Evolutionary conservation across 2,329 filamentous ascomycete genomes (phyloP), one percentile per base, ranked within the genome.

Genomic region (Ophiobolus disseminans): DNA sequence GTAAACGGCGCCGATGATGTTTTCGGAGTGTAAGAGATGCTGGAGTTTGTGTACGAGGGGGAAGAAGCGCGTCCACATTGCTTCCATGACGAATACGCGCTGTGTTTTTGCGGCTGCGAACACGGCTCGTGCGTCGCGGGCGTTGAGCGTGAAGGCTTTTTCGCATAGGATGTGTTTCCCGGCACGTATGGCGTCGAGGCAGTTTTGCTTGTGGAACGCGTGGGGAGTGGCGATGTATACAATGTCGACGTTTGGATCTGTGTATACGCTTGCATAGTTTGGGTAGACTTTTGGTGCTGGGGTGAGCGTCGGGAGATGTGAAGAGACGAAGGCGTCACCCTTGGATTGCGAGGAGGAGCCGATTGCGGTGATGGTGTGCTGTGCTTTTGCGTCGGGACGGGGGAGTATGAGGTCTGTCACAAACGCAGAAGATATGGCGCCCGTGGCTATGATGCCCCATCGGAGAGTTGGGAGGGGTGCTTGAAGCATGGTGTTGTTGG

Each of bases 81-180:
- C 82, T 45, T 69, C 66, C 66, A 69, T 69, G 13, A 69, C 40
- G 40, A 68, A 67, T 9, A 69, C 55, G 67, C 72, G 70, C 47
- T 90, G 91, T 63, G 82, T 78, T 67, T 78, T 81, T 9, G 90
- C 90, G 43, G 81, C 85, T 50, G 86, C 82, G 46, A 87, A 80
- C n/a, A 95, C 80, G 68, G 85, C 85, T 73, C 82, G 83, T 13
- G 87, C 78, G 74, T 95, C 90, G 9, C 82, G 77, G 2, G 86
- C 89, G 54, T 86, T 94, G 53, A 92, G 87, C 1, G 90, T 93
- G 60, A 95, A 86, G 0, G 90, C 83, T 78, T 95, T 95, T 73
- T 95, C 91, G 72, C 90, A 94, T 32, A 95, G 81, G 14, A 95
- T 88, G 63, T 91, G 81, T 79, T 94, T 95, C 62, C 89, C 88